phyloP scores from a whole-genome alignment of 768 basidiomycete species.

The Rhodotorula diobovata region DNA sequence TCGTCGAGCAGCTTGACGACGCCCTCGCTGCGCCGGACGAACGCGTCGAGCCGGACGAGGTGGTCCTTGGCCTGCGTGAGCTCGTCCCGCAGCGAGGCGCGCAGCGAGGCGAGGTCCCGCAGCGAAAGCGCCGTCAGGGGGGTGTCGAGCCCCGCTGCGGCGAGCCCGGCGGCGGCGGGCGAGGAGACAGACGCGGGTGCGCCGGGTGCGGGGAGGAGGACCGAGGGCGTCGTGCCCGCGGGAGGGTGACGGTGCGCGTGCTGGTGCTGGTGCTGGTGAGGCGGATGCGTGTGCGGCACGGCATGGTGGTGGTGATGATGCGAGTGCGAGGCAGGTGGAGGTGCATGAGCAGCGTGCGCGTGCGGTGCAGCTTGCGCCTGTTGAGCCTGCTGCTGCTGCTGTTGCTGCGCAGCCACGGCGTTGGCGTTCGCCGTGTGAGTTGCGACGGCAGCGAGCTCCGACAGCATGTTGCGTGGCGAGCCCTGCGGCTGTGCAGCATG shows the following conservation, averaged over 20 bases:
- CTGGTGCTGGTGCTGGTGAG: neutral
- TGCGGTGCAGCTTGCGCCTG: neutral
- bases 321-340: constrained; percentile 3
- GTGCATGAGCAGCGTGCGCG: neutral
- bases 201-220: constrained; percentile 7
- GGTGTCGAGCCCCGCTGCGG: neutral
- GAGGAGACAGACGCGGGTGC: neutral
- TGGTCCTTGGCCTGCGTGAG: constrained; percentile 10
- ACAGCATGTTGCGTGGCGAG: constrained; percentile 20
- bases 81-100: constrained; percentile 8
- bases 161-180: no score
- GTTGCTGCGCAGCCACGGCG: no score
- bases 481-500: neutral
- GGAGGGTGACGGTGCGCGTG: neutral
- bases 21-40: constrained; percentile 16
- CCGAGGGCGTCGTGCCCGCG: constrained; percentile 5
- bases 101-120: constrained; percentile 6
- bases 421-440: neutral
- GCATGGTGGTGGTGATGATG: constrained; percentile 24
- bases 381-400: neutral
- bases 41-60: constrained; percentile 14
- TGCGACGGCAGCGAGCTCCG: constrained; percentile 27
- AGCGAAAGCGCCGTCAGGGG: constrained; percentile 3
- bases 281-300: constrained; percentile 3
- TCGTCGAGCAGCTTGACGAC: constrained; percentile 18